Percentiles rank a stretch among this genome's conserved stretches.
phyloP scores from a whole-genome alignment of 352 stramenopile species.

The Aphanomyces cochlioides region DNA sequence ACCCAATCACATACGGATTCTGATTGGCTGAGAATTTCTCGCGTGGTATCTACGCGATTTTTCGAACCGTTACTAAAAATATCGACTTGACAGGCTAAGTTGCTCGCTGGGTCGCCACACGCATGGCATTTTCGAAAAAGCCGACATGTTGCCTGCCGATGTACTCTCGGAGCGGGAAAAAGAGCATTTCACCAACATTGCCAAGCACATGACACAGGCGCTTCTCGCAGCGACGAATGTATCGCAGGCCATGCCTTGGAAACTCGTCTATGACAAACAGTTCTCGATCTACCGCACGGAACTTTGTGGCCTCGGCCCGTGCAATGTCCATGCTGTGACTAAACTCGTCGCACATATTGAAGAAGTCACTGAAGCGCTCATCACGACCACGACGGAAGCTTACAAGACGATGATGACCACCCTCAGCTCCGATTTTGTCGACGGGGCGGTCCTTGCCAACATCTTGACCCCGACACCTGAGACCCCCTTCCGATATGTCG shows the following conservation, averaged over 20 bases:
- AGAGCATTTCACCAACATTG: slow-evolving; percentile 61
- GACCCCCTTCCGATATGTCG: slow-evolving; percentile 74
- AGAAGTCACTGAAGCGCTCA: slow-evolving; percentile 77
- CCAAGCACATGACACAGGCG: slow-evolving; percentile 78
- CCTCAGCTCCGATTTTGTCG: slow-evolving; percentile 79
- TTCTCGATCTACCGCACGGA: slow-evolving; percentile 64
- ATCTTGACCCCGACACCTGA: slow-evolving; percentile 63
- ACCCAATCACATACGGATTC: no score
- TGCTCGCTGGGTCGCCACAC: no score
- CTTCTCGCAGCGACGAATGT: slow-evolving; percentile 73
- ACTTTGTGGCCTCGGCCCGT: slow-evolving; percentile 51
- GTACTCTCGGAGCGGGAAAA: slow-evolving; percentile 37
- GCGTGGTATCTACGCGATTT: no score
- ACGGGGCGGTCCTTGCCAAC: slow-evolving; percentile 75
- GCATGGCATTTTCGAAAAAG: no score
- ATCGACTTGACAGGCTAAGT: no score
- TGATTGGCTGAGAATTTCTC: no score
- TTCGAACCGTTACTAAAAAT: no score
- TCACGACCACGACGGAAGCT: slow-evolving; percentile 66
- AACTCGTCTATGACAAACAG: slow-evolving; percentile 54
- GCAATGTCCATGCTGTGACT: slow-evolving; percentile 83
- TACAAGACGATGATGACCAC: slow-evolving; percentile 86
- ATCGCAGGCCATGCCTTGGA: slow-evolving; percentile 65
- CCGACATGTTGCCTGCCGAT: neutral
- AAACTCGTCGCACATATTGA: slow-evolving; percentile 78